Percentiles rank a stretch among this genome's conserved stretches.
Conservation (phyloP, 495 filamentous ascomycete genomes). For the Friedmanniomyces simplex region DNA sequence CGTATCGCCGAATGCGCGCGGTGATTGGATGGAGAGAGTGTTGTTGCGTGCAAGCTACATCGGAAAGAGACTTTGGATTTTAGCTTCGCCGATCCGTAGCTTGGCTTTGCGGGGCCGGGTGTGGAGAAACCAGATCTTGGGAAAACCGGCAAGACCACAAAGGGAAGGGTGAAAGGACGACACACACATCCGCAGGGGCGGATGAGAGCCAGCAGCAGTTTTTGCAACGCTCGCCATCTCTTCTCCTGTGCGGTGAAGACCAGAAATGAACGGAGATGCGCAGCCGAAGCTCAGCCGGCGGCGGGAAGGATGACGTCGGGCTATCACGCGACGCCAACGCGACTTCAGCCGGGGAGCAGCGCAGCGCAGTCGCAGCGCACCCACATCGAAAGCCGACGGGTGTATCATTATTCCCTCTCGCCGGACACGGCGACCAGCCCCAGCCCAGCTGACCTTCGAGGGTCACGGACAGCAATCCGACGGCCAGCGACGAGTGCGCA, state of each 20-base stretch:
- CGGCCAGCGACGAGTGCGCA: not conserved
- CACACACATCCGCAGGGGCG: too few species aligned
- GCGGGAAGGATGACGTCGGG: not conserved
- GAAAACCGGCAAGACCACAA: too few species aligned
- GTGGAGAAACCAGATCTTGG: not conserved
- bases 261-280: too few species aligned
- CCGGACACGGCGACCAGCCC: too few species aligned
- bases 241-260: too few species aligned
- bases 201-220: too few species aligned
- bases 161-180: too few species aligned
- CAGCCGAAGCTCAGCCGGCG: not conserved
- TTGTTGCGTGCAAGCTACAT: not conserved
- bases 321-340: not conserved
- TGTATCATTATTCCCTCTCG: too few species aligned
- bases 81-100: not conserved
- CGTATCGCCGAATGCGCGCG: not conserved
- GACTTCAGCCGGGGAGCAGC: not conserved
- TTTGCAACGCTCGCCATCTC: too few species aligned
- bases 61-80: conserved; percentile 1
- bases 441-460: not conserved
- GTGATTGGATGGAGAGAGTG: not conserved
- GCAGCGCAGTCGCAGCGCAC: not conserved
- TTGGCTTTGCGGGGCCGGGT: conserved; percentile 1
- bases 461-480: not conserved
- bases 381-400: too few species aligned